Percentiles rank a stretch among this genome's conserved stretches.
Evolutionary conservation across 495 filamentous ascomycete species (phyloP).

Genomic region (Podospora pseudopauciseta): DNA sequence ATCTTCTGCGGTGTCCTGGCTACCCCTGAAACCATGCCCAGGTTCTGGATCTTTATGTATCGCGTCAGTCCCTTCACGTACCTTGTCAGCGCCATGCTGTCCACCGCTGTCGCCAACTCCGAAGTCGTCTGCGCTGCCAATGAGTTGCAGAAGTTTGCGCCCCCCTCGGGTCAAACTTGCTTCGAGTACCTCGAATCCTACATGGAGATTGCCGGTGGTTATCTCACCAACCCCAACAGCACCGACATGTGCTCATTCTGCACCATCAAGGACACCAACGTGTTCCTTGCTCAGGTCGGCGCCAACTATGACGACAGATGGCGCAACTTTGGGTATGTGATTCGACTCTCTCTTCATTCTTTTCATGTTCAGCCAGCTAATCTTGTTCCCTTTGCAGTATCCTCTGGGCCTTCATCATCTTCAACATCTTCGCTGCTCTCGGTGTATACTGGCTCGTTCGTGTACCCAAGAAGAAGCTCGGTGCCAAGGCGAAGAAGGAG

Average conservation of each 20-base stretch:
- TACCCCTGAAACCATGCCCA: conserved; percentile 55
- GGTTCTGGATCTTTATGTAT: conserved; percentile 88
- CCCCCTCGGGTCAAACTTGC: conserved; percentile 54
- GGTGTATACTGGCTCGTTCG: conserved; percentile 75
- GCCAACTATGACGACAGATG: conserved; percentile 56
- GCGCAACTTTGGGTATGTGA: conserved; percentile 62
- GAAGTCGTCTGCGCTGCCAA: conserved; percentile 55
- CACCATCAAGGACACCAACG: conserved; percentile 55
- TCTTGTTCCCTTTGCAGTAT: conserved; percentile 32
- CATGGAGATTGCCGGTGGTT: conserved; percentile 45
- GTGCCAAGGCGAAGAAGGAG: conserved; percentile 29
- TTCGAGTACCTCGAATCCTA: conserved; percentile 54
- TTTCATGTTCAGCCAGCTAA: conserved; percentile 18
- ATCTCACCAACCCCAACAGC: conserved; percentile 49
- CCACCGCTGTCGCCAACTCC: conserved; percentile 58
- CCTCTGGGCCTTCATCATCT: conserved; percentile 64
- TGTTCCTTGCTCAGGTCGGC: conserved; percentile 51
- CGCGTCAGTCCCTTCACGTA: conserved; percentile 73
- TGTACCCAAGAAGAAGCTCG: conserved; percentile 63
- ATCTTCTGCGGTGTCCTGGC: conserved; percentile 76
- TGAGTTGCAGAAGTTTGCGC: conserved; percentile 56
- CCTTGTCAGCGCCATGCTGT: conserved; percentile 61
- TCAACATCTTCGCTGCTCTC: conserved; percentile 71
- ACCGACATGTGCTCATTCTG: conserved; percentile 61
- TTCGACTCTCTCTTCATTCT: background rate